These are phyloP conservation scores for Ampelomyces quisqualis DNA, from an alignment of 2,329 filamentous ascomycete genomes.

Conservation along the genomic window DNA sequence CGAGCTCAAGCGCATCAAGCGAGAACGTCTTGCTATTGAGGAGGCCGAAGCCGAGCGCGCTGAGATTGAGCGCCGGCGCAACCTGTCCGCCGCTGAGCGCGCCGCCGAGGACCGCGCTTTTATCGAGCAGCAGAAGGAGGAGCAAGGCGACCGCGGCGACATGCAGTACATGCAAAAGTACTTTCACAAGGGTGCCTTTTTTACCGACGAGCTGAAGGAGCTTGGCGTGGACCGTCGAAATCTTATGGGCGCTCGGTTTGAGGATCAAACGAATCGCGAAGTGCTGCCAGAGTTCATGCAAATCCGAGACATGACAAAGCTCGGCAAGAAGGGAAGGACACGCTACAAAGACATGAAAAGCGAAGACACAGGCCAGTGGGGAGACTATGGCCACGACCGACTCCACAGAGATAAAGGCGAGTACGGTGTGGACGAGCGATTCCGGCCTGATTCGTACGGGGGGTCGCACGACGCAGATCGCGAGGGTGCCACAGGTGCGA, in stretches of 20 bases:
- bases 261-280: slow-evolving; percentile 80
- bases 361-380: slow-evolving; percentile 92
- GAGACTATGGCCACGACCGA: slow-evolving; percentile 58
- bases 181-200: slow-evolving; percentile 96
- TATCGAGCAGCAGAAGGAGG: slow-evolving; percentile 75
- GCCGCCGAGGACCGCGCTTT: slow-evolving; percentile 79
- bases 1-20: slow-evolving; percentile 84
- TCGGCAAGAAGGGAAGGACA: slow-evolving; percentile 88
- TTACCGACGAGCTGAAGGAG: slow-evolving; percentile 74
- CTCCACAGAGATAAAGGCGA: slow-evolving; percentile 44
- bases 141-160: slow-evolving; percentile 71
- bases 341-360: slow-evolving; percentile 84
- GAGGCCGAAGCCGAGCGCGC: slow-evolving; percentile 79
- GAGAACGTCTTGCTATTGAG: slow-evolving; percentile 82
- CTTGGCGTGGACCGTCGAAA: slow-evolving; percentile 78
- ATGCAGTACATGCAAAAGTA: slow-evolving; percentile 94
- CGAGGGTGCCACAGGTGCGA: slow-evolving; percentile 64
- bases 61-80: slow-evolving; percentile 83
- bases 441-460: slow-evolving; percentile 61
- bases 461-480: slow-evolving; percentile 32
- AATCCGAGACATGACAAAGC: slow-evolving; percentile 86
- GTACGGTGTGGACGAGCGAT: slow-evolving; percentile 63
- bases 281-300: slow-evolving; percentile 88
- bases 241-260: slow-evolving; percentile 81
- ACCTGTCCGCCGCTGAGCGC: slow-evolving; percentile 83